A percentile compares a stretch with the other conserved stretches of the same genome.
Conservation (phyloP, 1,284 basidiomycete genomes). For the Ganoderma lucidum region DNA sequence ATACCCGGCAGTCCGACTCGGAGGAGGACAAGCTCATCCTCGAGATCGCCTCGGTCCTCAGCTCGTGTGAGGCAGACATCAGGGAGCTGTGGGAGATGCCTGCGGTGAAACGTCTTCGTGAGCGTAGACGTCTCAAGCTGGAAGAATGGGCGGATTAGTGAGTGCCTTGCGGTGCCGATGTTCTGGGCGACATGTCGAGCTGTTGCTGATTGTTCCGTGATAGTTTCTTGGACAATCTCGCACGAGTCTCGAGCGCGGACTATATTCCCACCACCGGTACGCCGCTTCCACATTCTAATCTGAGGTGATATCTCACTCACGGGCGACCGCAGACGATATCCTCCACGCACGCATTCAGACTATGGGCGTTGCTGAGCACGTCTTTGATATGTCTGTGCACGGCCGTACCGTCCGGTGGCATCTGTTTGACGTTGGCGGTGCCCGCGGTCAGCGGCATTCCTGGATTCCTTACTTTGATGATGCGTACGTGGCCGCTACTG, state of each 20-base stretch:
- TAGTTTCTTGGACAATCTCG: slow-evolving; percentile 79
- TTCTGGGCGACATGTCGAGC: neutral
- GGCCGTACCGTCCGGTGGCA: slow-evolving; percentile 82
- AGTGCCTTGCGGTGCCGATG: slow-evolving; percentile 41
- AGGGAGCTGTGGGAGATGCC: slow-evolving; percentile 74
- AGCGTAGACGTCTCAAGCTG: slow-evolving; percentile 72
- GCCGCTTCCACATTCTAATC: slow-evolving; percentile 19
- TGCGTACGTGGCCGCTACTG: slow-evolving; percentile 47
- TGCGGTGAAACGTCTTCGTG: slow-evolving; percentile 70
- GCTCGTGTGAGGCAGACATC: slow-evolving; percentile 67
- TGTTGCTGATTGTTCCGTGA: slow-evolving; percentile 8
- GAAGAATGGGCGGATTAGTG: slow-evolving; percentile 89
- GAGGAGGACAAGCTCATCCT: slow-evolving; percentile 63
- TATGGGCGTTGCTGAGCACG: slow-evolving; percentile 83
- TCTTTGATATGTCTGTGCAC: slow-evolving; percentile 76
- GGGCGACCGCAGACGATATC: slow-evolving; percentile 70
- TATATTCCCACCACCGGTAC: slow-evolving; percentile 79
- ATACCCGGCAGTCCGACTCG: slow-evolving; percentile 33
- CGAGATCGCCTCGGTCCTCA: slow-evolving; percentile 66
- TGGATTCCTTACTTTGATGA: slow-evolving; percentile 88
- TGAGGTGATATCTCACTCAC: slow-evolving; percentile 2
- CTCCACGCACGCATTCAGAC: slow-evolving; percentile 85
- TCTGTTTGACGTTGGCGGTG: slow-evolving; percentile 83
- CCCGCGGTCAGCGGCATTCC: slow-evolving; percentile 82
- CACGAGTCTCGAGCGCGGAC: slow-evolving; percentile 67